These are phyloP conservation scores for Schizopora paradoxa DNA, from an alignment of 1,284 basidiomycete species.

Conservation along the genomic window DNA sequence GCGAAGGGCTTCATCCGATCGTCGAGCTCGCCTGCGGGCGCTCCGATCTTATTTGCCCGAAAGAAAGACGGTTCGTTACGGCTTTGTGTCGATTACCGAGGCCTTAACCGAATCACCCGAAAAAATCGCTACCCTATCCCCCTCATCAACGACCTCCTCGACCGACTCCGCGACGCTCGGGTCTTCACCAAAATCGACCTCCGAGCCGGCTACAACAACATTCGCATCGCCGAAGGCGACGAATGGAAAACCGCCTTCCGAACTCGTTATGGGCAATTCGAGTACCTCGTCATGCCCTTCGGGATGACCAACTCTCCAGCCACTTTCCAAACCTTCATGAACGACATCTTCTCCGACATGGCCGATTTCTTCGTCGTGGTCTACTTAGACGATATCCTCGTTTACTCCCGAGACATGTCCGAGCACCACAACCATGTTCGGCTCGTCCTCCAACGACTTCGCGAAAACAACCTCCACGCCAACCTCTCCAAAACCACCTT, in stretches of 20 bases:
- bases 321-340: constrained; percentile 23
- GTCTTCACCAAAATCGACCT: constrained; percentile 35
- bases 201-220: constrained; percentile 28
- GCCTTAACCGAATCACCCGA: constrained; percentile 32
- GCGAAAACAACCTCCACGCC: constrained; percentile 27
- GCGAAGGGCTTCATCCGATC: constrained; percentile 30
- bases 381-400: constrained; percentile 27
- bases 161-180: constrained; percentile 25
- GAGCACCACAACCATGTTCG: constrained; percentile 20
- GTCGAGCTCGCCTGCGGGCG: constrained; percentile 32
- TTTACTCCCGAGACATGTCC: constrained; percentile 19
- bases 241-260: constrained; percentile 30
- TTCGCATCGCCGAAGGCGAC: constrained; percentile 23
- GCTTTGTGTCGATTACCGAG: constrained; percentile 37
- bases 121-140: constrained; percentile 36
- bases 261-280: constrained; percentile 28
- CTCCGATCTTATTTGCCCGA: constrained; percentile 41
- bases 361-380: constrained; percentile 14
- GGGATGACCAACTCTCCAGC: constrained; percentile 37
- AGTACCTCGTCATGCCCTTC: constrained; percentile 31
- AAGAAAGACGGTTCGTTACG: constrained; percentile 39
- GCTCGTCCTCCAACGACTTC: constrained; percentile 32
- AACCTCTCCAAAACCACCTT: no score
- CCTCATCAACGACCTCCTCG: constrained; percentile 31
- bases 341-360: constrained; percentile 3